Evolutionary conservation across 2,329 filamentous ascomycete species (phyloP), one percentile per base, ranked within the genome.

Genomic region (Botrytis porri): DNA sequence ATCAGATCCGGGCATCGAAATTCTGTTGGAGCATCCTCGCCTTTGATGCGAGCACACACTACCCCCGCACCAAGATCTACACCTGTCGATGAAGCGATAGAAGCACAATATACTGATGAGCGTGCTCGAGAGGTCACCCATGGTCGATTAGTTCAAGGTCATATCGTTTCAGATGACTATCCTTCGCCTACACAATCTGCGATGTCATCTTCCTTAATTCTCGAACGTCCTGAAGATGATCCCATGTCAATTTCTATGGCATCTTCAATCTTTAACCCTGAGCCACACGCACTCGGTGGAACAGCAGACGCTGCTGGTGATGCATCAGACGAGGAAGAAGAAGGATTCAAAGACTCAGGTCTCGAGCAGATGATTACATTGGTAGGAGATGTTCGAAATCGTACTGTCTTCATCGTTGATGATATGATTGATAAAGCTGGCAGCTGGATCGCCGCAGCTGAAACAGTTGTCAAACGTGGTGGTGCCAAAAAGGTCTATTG

Each of bases 391-490:
- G 96, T 99, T 74, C 92, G 90, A 80, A 90, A 93, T 80, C 90
- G 93, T 73, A 91, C 93, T 0, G 96, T 98, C 71, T 92, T 99
- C 81, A 94, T 99, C 75, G 93, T 99, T 67, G 96, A 99, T 81
- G 96, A 99, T 82, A 98, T 99, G 93, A 98, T 99, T 80, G 96
- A 99, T 84, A 98, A 97, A 84, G 91, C 94, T 16, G 93, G 92
- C 22, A 97, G 94, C 10, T 99, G 96, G 96, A 97, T 99, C 77
- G 95, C 95, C 9, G 96, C 96, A 10, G 96, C 96, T 20, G 96
- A 99, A 85, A 97, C 95, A 1, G 95, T 97, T 3, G 93, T 97
- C 70, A 98, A 98, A 86, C 90, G 92, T 76, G 97, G 96, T 76
- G 89, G 90, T 62, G 96, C 96, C 1, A 97, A 93, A 78, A 96